phyloP scores from a whole-genome alignment of 805 yeast genomes.

The Suhomyces prunicola region DNA sequence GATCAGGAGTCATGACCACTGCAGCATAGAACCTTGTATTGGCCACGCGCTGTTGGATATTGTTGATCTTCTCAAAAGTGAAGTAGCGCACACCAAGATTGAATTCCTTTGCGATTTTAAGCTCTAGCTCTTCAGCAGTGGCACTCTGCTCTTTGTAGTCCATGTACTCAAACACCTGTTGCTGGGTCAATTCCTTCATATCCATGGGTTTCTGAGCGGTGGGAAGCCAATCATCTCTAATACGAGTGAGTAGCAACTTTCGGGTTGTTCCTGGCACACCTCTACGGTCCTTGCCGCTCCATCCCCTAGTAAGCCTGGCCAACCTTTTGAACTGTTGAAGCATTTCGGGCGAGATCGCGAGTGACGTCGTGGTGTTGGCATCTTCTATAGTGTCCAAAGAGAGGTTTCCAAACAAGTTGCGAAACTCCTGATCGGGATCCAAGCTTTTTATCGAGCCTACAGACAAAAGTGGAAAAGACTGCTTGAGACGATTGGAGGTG shows the following conservation, averaged over 20 bases:
- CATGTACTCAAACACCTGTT: constrained; percentile 35
- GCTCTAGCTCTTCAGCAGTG: constrained; percentile 23
- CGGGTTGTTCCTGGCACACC: constrained; percentile 72
- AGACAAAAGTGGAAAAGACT: constrained; percentile 39
- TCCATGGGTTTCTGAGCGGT: constrained; percentile 56
- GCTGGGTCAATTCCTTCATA: constrained; percentile 51
- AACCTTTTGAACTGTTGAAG: constrained; percentile 58
- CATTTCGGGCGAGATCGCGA: constrained; percentile 66
- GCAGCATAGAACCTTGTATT: constrained; percentile 57
- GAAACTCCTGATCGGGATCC: constrained; percentile 76
- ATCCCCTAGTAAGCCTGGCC: constrained; percentile 63
- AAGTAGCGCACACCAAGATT: constrained; percentile 52
- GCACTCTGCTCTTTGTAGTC: constrained; percentile 34
- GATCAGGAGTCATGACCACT: constrained; percentile 73
- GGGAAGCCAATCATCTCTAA: constrained; percentile 81
- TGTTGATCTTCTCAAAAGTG: constrained; percentile 43
- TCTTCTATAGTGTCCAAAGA: constrained; percentile 68
- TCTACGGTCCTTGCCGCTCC: constrained; percentile 80
- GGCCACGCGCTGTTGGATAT: constrained; percentile 33
- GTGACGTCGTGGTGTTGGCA: constrained; percentile 71
- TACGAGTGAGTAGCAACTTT: constrained; percentile 64
- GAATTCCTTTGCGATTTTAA: constrained; percentile 30
- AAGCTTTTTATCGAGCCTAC: constrained; percentile 48
- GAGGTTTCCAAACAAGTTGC: constrained; percentile 65
- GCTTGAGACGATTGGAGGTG: constrained; percentile 44